Percentiles rank a stretch among this genome's conserved stretches.
Evolutionary conservation across 164 flowering plant genomes (phyloP).

Genomic region (Magnolia officinalis): DNA sequence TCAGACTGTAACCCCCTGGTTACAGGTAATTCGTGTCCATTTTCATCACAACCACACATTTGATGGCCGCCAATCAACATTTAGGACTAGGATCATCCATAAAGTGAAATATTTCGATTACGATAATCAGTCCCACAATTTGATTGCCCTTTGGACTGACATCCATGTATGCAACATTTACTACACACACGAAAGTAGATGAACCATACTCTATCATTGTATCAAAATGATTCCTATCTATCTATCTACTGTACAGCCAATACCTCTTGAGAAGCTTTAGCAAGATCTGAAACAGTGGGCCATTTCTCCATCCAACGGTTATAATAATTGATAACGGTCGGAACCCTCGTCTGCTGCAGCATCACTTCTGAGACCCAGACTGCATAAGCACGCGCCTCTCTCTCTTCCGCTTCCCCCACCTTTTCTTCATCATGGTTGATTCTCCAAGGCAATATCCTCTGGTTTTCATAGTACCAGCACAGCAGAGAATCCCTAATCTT

Average conservation of each 20-base stretch:
- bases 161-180: no score
- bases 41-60: no score
- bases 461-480: slow-evolving; percentile 55
- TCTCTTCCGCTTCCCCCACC: slow-evolving; percentile 8
- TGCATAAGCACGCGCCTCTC: slow-evolving; percentile 51
- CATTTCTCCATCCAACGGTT: slow-evolving; percentile 88
- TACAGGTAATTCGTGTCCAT: no score
- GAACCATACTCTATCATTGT: not conserved
- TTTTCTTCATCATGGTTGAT: slow-evolving; percentile 6
- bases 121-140: no score
- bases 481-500: slow-evolving; percentile 49
- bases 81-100: no score
- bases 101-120: no score
- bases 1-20: no score
- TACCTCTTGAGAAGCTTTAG: slow-evolving; percentile 89
- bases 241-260: not conserved
- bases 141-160: no score
- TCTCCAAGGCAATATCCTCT: slow-evolving; percentile 73
- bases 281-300: slow-evolving; percentile 71
- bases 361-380: slow-evolving; percentile 99
- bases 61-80: no score
- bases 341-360: slow-evolving; percentile 79
- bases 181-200: not conserved
- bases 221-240: not conserved
- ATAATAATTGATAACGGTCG: slow-evolving; percentile 52